Conservation (phyloP, 2,329 filamentous ascomycete genomes). For the Pseudocercospora macadamiae region DNA sequence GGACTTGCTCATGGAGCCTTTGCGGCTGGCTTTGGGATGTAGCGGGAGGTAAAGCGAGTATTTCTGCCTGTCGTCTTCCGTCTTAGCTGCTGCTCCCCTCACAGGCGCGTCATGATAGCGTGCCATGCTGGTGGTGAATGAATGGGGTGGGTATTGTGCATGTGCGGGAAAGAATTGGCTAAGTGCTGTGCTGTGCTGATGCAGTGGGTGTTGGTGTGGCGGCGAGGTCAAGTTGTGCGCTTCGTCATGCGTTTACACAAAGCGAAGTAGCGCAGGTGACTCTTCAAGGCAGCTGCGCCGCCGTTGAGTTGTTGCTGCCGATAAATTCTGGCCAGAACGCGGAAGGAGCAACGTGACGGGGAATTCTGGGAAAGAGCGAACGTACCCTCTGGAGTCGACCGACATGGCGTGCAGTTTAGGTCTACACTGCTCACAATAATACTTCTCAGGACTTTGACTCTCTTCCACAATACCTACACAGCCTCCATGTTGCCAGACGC, state of each 20-base stretch:
- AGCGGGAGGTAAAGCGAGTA: conserved; percentile 67
- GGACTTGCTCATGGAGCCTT: conserved; percentile 68
- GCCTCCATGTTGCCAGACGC: conserved; percentile 98
- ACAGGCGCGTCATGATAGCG: conserved; percentile 32
- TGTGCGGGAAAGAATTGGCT: conserved; percentile 3
- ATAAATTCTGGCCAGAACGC: neutral
- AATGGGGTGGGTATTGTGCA: neutral
- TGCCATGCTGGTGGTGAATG: conserved; percentile 22
- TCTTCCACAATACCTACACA: conserved; percentile 97
- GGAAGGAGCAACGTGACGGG: neutral
- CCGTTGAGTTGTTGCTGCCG: neutral
- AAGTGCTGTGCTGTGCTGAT: neutral
- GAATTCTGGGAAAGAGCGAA: conserved; percentile 35
- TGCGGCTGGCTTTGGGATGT: conserved; percentile 59
- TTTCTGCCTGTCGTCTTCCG: conserved; percentile 53
- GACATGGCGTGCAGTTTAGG: conserved; percentile 88
- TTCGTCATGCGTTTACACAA: conserved; percentile 4
- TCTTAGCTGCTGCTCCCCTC: conserved; percentile 34
- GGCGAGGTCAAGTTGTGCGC: neutral
- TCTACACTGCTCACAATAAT: conserved; percentile 94
- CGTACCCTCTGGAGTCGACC: conserved; percentile 82
- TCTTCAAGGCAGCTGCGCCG: neutral
- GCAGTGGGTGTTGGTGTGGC: conserved; percentile 5
- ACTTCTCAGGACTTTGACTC: conserved; percentile 89
- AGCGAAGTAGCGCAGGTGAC: conserved; percentile 8